A percentile compares a stretch with the other conserved stretches of the same genome.
phyloP scores from a whole-genome alignment of 2,329 filamentous ascomycete genomes.

The Fusarium chaquense region DNA sequence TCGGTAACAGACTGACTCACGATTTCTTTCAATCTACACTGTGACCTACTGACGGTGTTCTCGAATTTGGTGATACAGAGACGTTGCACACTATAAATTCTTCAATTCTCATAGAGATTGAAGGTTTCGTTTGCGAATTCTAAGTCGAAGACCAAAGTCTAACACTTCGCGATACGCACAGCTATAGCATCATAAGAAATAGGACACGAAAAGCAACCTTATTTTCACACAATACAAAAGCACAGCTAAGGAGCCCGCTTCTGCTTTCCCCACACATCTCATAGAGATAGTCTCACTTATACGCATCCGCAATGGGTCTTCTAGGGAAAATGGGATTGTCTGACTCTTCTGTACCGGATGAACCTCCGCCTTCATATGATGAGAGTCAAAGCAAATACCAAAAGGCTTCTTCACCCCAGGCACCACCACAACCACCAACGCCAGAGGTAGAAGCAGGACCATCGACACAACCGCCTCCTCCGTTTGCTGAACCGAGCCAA shows the following conservation, averaged over 20 bases:
- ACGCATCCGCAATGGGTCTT: constrained; percentile 3
- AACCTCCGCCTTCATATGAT: constrained; percentile 29
- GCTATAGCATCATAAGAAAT: too few relatives aligned
- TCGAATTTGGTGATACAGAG: neutral
- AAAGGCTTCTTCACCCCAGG: constrained; percentile 4
- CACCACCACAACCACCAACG: neutral
- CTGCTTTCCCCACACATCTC: too few relatives aligned
- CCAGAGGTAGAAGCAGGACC: neutral
- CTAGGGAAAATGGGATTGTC: neutral
- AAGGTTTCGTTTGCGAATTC: too few relatives aligned
- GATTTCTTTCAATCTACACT: neutral
- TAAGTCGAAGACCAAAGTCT: too few relatives aligned
- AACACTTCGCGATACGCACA: too few relatives aligned
- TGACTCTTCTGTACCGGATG: constrained; percentile 9
- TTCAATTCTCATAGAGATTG: neutral
- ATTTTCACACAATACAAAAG: too few relatives aligned
- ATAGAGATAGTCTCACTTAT: neutral
- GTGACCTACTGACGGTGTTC: neutral
- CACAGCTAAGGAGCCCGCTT: too few relatives aligned
- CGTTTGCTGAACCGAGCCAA: constrained; percentile 10
- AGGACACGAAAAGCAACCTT: too few relatives aligned
- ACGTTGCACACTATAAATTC: neutral
- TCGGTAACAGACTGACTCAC: neutral
- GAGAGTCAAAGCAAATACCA: constrained; percentile 19
- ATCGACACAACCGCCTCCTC: neutral